Percentiles rank a stretch among this genome's conserved stretches.
These are phyloP conservation scores for Colletotrichum chrysophilum DNA, from an alignment of 2,329 filamentous ascomycete genomes.

Conservation along the genomic window DNA sequence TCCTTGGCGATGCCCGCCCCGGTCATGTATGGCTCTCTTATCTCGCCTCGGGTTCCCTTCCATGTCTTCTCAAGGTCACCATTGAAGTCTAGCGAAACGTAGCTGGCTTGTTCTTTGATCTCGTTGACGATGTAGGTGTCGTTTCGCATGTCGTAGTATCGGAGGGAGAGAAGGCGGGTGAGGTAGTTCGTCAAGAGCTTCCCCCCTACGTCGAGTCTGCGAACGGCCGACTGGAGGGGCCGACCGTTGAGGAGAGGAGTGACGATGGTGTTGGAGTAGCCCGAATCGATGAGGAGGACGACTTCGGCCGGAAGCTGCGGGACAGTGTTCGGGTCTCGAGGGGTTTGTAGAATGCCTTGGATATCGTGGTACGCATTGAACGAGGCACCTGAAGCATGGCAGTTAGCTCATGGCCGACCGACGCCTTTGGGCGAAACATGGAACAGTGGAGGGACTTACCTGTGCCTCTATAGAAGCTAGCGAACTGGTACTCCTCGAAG, in stretches of 20 bases:
- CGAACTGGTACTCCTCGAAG: conserved; percentile 96
- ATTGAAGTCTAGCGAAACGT: conserved; percentile 78
- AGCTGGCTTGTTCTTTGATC: conserved; percentile 91
- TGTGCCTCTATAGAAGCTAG: conserved; percentile 79
- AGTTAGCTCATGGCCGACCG: not conserved
- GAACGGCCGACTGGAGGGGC: conserved; percentile 80
- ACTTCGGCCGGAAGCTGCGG: conserved; percentile 71
- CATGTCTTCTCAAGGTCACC: conserved; percentile 81
- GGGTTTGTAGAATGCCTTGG: conserved; percentile 70
- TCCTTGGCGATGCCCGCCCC: conserved; percentile 77
- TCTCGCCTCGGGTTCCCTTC: conserved; percentile 74
- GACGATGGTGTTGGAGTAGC: conserved; percentile 91
- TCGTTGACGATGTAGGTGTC: conserved; percentile 94
- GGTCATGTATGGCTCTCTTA: conserved; percentile 51
- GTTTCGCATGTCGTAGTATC: conserved; percentile 95
- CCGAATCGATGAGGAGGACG: conserved; percentile 87
- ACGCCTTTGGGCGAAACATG: not conserved
- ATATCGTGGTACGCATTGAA: conserved; percentile 86
- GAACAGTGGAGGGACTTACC: conserved; percentile 47
- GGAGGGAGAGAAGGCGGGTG: conserved; percentile 85
- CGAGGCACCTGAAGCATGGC: conserved; percentile 59
- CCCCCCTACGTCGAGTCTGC: conserved; percentile 88
- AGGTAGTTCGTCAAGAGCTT: conserved; percentile 94
- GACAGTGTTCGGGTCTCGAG: conserved; percentile 47
- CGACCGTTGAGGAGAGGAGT: conserved; percentile 84